phyloP scores from a whole-genome alignment of 208 protist genomes.

The Trypanosomatidae sp. region DNA sequence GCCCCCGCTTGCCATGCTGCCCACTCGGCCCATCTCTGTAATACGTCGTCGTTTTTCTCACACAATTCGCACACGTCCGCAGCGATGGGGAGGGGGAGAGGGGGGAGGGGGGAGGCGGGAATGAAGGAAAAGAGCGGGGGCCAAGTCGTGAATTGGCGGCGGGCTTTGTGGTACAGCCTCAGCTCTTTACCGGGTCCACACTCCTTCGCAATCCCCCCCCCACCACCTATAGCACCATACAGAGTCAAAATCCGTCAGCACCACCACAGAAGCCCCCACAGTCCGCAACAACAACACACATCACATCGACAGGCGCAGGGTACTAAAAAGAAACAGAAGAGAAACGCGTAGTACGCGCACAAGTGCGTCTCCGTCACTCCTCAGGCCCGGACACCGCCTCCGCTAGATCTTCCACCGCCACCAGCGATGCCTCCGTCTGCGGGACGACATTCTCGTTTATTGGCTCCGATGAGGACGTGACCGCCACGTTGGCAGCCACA shows the following conservation, averaged over 20 bases:
- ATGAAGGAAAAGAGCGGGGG: not conserved
- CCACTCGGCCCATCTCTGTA: not conserved
- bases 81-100: not conserved
- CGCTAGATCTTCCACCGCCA: not conserved
- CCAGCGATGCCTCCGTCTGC: not conserved
- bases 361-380: not conserved
- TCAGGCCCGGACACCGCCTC: not conserved
- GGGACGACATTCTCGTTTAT: not conserved
- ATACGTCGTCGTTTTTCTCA: not conserved
- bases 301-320: not conserved
- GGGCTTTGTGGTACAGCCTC: not conserved
- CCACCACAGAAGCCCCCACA: not conserved
- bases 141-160: not conserved
- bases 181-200: not conserved
- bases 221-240: not conserved
- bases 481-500: not conserved
- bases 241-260: not conserved
- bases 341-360: not conserved
- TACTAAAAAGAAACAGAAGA: not conserved
- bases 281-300: not conserved
- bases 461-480: not conserved
- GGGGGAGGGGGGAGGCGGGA: no score
- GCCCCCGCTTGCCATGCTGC: not conserved
- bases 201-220: not conserved
- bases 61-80: not conserved